Evolutionary conservation across 208 protist species (phyloP).

Genomic region (Blastocrithidia nonstop): DNA sequence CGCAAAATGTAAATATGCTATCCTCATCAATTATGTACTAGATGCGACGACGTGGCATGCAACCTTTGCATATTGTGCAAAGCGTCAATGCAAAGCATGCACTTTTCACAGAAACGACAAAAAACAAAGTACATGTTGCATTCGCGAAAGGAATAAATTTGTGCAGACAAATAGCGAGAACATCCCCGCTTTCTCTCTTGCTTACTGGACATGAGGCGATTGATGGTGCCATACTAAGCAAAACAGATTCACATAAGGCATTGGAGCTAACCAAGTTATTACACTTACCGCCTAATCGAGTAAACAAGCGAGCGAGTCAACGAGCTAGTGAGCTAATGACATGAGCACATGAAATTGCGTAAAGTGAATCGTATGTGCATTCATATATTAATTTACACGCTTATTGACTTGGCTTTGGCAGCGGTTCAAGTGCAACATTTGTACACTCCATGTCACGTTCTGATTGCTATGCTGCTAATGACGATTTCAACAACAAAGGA

Average conservation of each 20-base stretch:
- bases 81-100: no score
- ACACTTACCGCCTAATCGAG: conserved; percentile 29
- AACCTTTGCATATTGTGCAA: no score
- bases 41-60: no score
- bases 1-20: no score
- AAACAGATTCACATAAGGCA: conserved; percentile 27
- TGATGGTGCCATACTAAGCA: conserved; percentile 28
- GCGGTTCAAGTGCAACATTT: conserved; percentile 32
- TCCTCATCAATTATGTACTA: no score
- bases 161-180: conserved; percentile 25
- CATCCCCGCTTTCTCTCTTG: conserved; percentile 23
- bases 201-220: conserved; percentile 26
- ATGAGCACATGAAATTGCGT: conserved; percentile 17
- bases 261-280: conserved; percentile 43
- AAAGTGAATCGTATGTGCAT: conserved; percentile 34
- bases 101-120: conserved; percentile 1
- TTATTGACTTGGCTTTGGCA: conserved; percentile 68
- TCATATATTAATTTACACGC: conserved; percentile 50
- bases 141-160: conserved; percentile 29
- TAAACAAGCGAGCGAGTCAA: conserved; percentile 13
- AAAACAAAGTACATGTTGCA: conserved; percentile 11
- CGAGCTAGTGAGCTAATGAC: conserved; percentile 19
- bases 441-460: no score
- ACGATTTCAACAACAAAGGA: no score
- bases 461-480: no score